Percentiles rank a stretch among this genome's conserved stretches.
Conservation (phyloP, 2,329 filamentous ascomycete species). For the Cercospora zeina region DNA sequence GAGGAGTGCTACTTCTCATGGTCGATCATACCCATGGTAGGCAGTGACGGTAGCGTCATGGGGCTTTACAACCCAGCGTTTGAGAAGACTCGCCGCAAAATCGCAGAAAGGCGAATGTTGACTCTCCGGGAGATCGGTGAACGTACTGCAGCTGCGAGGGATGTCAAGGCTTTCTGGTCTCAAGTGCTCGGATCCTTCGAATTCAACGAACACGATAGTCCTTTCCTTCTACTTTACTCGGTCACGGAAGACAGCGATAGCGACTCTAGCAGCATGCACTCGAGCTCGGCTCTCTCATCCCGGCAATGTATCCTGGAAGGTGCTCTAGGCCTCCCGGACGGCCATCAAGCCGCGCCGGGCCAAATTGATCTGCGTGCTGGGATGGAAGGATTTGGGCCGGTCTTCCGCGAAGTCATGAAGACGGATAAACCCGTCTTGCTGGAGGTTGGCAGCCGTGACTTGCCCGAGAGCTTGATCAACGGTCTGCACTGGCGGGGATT, state of each 20-base stretch:
- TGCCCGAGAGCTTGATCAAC: constrained; percentile 64
- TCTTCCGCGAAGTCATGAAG: constrained; percentile 74
- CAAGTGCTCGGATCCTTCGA: constrained; percentile 68
- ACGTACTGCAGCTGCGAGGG: constrained; percentile 69
- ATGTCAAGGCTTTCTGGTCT: constrained; percentile 72
- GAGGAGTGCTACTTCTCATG: constrained; percentile 84
- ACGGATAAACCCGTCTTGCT: constrained; percentile 67
- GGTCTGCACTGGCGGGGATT: constrained; percentile 71
- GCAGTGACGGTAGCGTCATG: constrained; percentile 69
- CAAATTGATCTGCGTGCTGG: constrained; percentile 69
- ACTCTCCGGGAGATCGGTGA: constrained; percentile 77
- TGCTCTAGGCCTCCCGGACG: constrained; percentile 65
- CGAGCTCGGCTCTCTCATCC: constrained; percentile 61
- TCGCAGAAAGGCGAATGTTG: constrained; percentile 77
- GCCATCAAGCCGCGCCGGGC: constrained; percentile 61
- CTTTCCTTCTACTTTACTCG: constrained; percentile 76
- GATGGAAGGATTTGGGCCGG: constrained; percentile 71
- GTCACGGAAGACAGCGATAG: constrained; percentile 70
- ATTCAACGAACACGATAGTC: constrained; percentile 73
- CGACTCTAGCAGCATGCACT: constrained; percentile 70
- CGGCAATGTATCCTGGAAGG: constrained; percentile 71
- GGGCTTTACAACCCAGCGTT: constrained; percentile 79
- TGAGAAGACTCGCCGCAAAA: constrained; percentile 75
- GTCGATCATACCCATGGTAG: constrained; percentile 76
- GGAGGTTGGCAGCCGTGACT: constrained; percentile 63